A percentile compares a stretch with the other conserved stretches of the same genome.
These are phyloP conservation scores for Penicillium sp. DNA, from an alignment of 2,329 filamentous ascomycete species.

Conservation along the genomic window DNA sequence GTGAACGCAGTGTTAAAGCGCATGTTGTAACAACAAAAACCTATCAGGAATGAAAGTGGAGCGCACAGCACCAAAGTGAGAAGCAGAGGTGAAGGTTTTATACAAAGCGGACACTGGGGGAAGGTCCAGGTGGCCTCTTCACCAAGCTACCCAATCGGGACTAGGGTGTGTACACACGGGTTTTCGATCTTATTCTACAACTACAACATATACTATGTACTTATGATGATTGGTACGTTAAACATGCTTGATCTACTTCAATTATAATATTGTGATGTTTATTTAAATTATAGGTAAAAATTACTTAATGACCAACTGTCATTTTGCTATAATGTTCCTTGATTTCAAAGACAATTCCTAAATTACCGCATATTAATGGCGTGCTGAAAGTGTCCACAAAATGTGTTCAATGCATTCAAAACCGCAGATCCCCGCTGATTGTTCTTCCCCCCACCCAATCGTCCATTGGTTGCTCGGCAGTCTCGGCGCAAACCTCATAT, in stretches of 20 bases:
- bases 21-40: constrained; percentile 57
- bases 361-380: neutral
- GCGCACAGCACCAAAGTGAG: constrained; percentile 16
- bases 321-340: neutral
- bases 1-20: constrained; percentile 79
- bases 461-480: neutral
- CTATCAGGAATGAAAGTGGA: constrained; percentile 14
- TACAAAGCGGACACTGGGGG: constrained; percentile 25
- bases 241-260: neutral
- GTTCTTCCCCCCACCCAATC: neutral
- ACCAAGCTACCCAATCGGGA: constrained; percentile 26
- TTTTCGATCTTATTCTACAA: constrained; percentile 9
- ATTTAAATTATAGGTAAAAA: neutral
- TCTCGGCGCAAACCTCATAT: neutral
- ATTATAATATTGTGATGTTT: neutral
- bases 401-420: neutral
- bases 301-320: neutral
- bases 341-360: neutral
- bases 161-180: constrained; percentile 17
- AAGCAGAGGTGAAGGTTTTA: constrained; percentile 32
- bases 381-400: neutral
- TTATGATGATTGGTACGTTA: no score
- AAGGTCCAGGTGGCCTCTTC: constrained; percentile 49
- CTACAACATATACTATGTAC: no score
- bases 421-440: neutral